Percentiles rank a stretch among this genome's conserved stretches.
These are phyloP conservation scores for Lipomyces spencermartinsiae DNA, from an alignment of 805 yeast species.

Conservation along the genomic window DNA sequence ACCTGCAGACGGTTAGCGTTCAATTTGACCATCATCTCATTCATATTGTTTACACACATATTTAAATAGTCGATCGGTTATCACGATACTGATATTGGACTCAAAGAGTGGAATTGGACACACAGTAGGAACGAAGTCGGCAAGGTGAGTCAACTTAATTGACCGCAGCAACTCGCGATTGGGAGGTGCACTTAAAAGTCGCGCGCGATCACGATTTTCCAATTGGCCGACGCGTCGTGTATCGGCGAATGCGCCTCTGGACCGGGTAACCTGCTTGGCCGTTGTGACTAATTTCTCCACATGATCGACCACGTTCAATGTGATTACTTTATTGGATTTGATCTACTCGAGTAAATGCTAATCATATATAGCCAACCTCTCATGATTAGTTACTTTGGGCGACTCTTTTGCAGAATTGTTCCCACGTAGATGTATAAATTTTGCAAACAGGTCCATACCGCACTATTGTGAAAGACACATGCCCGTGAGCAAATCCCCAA, in stretches of 20 bases:
- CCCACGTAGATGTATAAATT: background rate
- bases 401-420: background rate
- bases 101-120: background rate
- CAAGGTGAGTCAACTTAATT: background rate
- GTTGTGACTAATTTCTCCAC: no score
- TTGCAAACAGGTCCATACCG: background rate
- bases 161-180: background rate
- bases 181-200: background rate
- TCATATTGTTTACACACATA: background rate
- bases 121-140: background rate
- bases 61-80: background rate
- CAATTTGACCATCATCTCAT: background rate
- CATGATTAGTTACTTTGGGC: background rate
- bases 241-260: background rate
- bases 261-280: no score
- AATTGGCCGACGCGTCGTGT: background rate
- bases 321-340: no score
- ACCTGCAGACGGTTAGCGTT: constrained; percentile 7
- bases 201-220: background rate
- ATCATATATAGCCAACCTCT: no score
- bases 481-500: background rate
- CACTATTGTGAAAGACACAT: background rate
- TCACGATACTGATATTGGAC: background rate
- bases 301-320: no score
- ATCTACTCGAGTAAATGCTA: no score